Evolutionary conservation across 2,329 filamentous ascomycete genomes (phyloP), one percentile per base, ranked within the genome.

Genomic region (Fusarium sp.): DNA sequence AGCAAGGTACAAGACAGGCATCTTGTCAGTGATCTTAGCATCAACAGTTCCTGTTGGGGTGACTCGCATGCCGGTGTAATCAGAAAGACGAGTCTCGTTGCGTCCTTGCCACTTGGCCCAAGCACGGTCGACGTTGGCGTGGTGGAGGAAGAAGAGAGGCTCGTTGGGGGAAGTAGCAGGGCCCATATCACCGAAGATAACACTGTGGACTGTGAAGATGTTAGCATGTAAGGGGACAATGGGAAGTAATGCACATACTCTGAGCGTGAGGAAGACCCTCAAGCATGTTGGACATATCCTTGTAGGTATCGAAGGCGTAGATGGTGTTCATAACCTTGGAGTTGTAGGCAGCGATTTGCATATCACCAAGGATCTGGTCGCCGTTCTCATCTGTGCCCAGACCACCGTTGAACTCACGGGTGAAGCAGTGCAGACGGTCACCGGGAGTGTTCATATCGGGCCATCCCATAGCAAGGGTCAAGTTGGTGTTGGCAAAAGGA

Each of bases 71-170:
- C 63, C 63, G 4, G 25, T 21, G 12, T 66, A 66, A 16, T 66
- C 63, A 3, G 42, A 41, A 5, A 66, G 28, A 4, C 55, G 63
- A 5, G 63, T 66, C 16, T 30, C 20, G 3, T 66, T 66, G 4
- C 63, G 61, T 6, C 43, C 63, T 42, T 66, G 63, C 63, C 63
- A 66, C 62, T 66, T 66, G 4, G 61, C 55, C 63, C 62, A 71
- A 21, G 45, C 68, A 5, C 73, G 72, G 27, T 77, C 74, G 2
- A 77, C 70, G 14, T 77, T 74, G 12, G 68, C 67, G 23, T 77
- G 75, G 37, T 76, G 75, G 0, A 77, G 54, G 51, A 73, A 76
- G 53, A 76, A 76, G 7, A 77, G 59, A n/a, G 75, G 68, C 40
- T 77, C 74, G 21, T 73, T 73, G 5, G 75, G 73, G 7, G 72